Base-by-base conservation (phyloP, 768 basidiomycete species). In the Podaxis sp. region DNA sequence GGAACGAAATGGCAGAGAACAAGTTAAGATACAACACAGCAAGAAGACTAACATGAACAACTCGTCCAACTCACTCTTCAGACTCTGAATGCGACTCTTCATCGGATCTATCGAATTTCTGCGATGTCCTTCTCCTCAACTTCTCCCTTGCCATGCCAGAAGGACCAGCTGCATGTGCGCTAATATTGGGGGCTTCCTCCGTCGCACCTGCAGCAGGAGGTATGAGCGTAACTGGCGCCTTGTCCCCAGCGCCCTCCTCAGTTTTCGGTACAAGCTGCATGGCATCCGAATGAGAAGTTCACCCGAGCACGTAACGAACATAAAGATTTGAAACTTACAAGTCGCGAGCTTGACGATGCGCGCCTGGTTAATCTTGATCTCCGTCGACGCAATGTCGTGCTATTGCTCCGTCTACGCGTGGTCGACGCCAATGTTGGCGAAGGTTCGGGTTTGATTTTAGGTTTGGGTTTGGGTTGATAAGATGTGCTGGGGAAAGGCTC, bases 1-100 rank as follows among this genome's bases (percentile, higher is more conserved):
- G 33, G 33, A 33, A 33, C 33, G 33, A 33, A 33, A 7, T 33
- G 33, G 90, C 88, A 27, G 83, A 78, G 29, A 81, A 68, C 8
- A 94, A 84, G 65, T 27, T 27, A 27, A 29, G 29, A 29, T 29
- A 29, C 29, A 33, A 33, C 33, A 33, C 33, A 33, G 33, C 33
- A 9, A 8, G 33, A 33, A 33, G 2, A 9, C 33, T 33, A 3
- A 33, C 33, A 33, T 9, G 7, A 9, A 33, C 33, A 33, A 33
- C 43, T 19, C 1, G 1, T 46, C 17, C 3, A 19, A 46, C 58
- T 59, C 47, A 37, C 5, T 52, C 50, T 22, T 53, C 59, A 33
- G 59, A 53, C 19, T 29, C 51, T 15, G 59, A 60, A 25, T 40
- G 33, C 2, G 11, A 24, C 6, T 50, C 55, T 38, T 56, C 55